A percentile compares a stretch with the other conserved stretches of the same genome.
Evolutionary conservation across 176 grass and related monocot genomes (phyloP).

Genomic region (Triticum monococcum): DNA sequence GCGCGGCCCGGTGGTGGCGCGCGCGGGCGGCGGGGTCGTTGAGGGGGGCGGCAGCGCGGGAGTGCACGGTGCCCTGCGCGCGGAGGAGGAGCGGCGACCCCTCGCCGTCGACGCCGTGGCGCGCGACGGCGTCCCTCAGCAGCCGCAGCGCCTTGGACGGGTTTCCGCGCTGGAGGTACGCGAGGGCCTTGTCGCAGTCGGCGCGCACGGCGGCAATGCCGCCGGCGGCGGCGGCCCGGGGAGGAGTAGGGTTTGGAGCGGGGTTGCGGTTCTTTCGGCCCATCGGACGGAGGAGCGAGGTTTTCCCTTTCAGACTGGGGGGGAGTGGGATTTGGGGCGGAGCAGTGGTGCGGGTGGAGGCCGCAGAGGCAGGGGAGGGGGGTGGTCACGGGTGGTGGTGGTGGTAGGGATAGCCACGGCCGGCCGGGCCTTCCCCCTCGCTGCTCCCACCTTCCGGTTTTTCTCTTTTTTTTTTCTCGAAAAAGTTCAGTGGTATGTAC

Average conservation of each 20-base stretch:
- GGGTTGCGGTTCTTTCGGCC: slow-evolving; percentile 69
- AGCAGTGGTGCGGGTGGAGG: not conserved
- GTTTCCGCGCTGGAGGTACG: slow-evolving; percentile 56
- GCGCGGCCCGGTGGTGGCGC: slow-evolving; percentile 53
- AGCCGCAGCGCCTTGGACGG: slow-evolving; percentile 60
- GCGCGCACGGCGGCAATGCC: slow-evolving; percentile 37
- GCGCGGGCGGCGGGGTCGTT: slow-evolving; percentile 61
- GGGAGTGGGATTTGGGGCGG: slow-evolving; percentile 23
- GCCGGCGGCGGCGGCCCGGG: not conserved
- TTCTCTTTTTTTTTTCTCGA: too few species aligned
- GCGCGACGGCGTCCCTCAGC: slow-evolving; percentile 57
- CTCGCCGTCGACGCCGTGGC: slow-evolving; percentile 56
- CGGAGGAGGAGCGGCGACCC: slow-evolving; percentile 59
- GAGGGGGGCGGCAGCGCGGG: slow-evolving; percentile 47
- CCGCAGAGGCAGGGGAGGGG: too few species aligned
- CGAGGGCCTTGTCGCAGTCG: slow-evolving; percentile 60
- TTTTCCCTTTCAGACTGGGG: too few species aligned
- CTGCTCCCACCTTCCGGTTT: too few species aligned
- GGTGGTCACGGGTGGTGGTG: too few species aligned
- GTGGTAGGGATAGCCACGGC: too few species aligned
- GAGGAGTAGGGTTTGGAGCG: slow-evolving; percentile 54
- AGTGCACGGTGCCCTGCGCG: slow-evolving; percentile 69
- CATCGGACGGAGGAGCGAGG: slow-evolving; percentile 25
- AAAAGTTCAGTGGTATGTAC: too few species aligned
- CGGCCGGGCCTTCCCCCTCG: too few species aligned